Conservation (phyloP, 306 rosid species). For the Dalbergia cochinchinensis region DNA sequence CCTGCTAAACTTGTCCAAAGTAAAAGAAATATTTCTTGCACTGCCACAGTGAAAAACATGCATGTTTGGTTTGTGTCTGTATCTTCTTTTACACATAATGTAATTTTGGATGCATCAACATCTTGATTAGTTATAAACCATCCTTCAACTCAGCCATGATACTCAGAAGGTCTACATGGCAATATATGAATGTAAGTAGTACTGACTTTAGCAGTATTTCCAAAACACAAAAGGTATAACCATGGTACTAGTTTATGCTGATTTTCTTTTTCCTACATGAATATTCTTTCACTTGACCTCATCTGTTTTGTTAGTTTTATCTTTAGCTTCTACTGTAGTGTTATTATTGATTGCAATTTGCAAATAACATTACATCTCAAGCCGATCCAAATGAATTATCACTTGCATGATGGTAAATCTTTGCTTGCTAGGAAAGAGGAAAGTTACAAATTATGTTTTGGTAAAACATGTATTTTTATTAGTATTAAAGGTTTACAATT, state of each 20-base stretch:
- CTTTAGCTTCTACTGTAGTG: slow-evolving; percentile 5
- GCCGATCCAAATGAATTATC: background rate
- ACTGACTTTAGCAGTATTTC: background rate
- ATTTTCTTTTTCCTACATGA: background rate
- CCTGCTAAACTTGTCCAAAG: background rate
- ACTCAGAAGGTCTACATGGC: slow-evolving; percentile 5
- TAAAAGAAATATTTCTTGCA: slow-evolving; percentile 14
- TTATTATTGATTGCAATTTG: slow-evolving; percentile 24
- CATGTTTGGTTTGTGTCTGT: background rate
- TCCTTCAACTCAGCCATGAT: slow-evolving; percentile 21
- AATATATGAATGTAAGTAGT: slow-evolving; percentile 4
- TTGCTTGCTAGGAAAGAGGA: too few relatives aligned
- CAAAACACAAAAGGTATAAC: background rate
- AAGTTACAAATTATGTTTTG: too few relatives aligned
- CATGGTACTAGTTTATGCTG: background rate
- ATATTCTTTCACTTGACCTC: background rate
- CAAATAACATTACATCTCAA: background rate
- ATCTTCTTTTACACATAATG: slow-evolving; percentile 1
- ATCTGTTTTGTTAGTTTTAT: background rate
- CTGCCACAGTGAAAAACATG: background rate
- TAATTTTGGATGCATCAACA: background rate
- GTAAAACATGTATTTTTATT: too few relatives aligned
- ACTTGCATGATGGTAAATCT: too few relatives aligned
- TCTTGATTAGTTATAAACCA: background rate
- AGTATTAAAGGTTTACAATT: too few relatives aligned